Evolutionary conservation across 2,329 filamentous ascomycete species (phyloP).

Genomic region (Plectosphaerella plurivora): DNA sequence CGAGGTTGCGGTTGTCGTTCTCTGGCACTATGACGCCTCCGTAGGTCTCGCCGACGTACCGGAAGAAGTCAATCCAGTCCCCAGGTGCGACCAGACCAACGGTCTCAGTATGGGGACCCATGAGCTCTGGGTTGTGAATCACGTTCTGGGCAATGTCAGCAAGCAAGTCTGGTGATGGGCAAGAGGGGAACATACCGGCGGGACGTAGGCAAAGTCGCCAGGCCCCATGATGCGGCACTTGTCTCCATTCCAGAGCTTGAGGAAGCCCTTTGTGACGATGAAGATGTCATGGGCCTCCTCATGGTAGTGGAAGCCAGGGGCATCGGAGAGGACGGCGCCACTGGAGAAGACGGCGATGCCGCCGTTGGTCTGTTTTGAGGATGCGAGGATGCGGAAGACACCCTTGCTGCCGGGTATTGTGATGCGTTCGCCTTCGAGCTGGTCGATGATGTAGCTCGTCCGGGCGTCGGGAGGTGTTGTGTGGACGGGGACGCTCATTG

Average conservation of each 20-base stretch:
- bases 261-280: conserved; percentile 46
- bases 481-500: conserved; percentile 25
- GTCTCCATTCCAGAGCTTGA: conserved; percentile 56
- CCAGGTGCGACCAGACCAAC: conserved; percentile 51
- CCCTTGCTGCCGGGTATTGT: conserved; percentile 49
- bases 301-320: conserved; percentile 53
- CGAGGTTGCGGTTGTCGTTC: conserved; percentile 45
- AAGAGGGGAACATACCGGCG: conserved; percentile 35
- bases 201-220: conserved; percentile 54
- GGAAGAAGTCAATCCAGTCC: conserved; percentile 58
- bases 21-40: conserved; percentile 44
- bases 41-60: conserved; percentile 50
- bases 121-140: conserved; percentile 51
- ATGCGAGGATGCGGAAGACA: conserved; percentile 44
- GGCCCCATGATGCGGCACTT: conserved; percentile 47
- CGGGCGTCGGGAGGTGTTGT: conserved; percentile 28
- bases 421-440: conserved; percentile 45
- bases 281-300: conserved; percentile 54
- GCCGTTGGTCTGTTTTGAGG: conserved; percentile 45
- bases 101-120: conserved; percentile 49
- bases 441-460: conserved; percentile 39
- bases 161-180: background rate
- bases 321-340: conserved; percentile 38
- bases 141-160: conserved; percentile 27
- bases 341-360: conserved; percentile 46